Conservation (phyloP, 2,329 filamentous ascomycete genomes). For the Neurospora sp. region DNA sequence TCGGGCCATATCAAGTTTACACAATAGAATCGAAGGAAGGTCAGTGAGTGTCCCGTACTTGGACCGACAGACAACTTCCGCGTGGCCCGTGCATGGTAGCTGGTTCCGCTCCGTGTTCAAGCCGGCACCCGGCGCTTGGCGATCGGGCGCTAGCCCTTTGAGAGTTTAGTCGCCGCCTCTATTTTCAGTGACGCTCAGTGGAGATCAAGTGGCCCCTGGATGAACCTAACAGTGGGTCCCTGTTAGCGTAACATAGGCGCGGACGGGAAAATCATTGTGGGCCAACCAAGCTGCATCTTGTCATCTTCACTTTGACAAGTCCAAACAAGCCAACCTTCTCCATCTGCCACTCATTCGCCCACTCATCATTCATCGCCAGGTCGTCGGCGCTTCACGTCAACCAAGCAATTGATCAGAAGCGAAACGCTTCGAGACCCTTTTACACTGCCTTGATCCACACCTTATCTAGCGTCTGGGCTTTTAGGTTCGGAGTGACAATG, state of each 20-base stretch:
- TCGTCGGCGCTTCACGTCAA: conserved; percentile 15
- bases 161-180: not conserved
- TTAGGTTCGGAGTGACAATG: not conserved
- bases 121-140: not conserved
- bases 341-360: conserved; percentile 1
- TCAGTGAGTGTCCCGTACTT: not conserved
- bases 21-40: not conserved
- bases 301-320: not conserved
- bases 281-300: not conserved
- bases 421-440: conserved; percentile 6
- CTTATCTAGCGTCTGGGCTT: not conserved
- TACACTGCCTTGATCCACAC: conserved; percentile 13
- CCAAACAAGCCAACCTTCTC: not conserved
- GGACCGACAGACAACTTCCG: not conserved
- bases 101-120: not conserved
- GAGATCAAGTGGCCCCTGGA: not conserved
- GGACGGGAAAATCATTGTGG: not conserved
- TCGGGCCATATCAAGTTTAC: not conserved
- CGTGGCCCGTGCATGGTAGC: not conserved
- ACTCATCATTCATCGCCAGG: not conserved
- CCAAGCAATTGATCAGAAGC: conserved; percentile 14
- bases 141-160: not conserved
- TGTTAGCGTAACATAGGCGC: not conserved
- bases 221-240: not conserved
- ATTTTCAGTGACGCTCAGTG: not conserved